Conservation (phyloP, 2,329 filamentous ascomycete species). For the Ascochyta fabae region DNA sequence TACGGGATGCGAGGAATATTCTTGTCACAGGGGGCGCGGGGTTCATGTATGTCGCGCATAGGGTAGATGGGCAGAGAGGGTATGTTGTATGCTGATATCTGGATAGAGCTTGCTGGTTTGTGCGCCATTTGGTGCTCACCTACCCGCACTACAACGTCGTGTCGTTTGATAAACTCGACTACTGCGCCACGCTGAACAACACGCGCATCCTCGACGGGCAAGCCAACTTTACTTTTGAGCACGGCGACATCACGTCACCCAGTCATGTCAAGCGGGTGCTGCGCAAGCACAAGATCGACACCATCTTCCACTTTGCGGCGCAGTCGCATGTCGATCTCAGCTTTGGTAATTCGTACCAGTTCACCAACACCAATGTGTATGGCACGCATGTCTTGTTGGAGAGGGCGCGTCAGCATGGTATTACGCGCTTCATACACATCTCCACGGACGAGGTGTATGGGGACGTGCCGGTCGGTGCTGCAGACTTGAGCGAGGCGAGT, state of each 20-base stretch:
- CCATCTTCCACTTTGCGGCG: conserved; percentile 84
- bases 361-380: conserved; percentile 82
- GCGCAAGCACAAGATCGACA: conserved; percentile 75
- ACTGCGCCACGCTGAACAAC: conserved; percentile 82
- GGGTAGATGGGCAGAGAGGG: conserved; percentile 3
- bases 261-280: conserved; percentile 74
- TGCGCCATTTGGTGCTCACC: conserved; percentile 76
- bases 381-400: conserved; percentile 85
- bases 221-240: conserved; percentile 78
- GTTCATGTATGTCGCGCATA: conserved; percentile 71
- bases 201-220: conserved; percentile 70
- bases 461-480: conserved; percentile 74
- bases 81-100: conserved; percentile 21
- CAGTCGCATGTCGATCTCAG: conserved; percentile 83
- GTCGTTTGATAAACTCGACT: conserved; percentile 85
- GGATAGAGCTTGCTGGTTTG: conserved; percentile 78
- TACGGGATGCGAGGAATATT: conserved; percentile 76
- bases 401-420: conserved; percentile 72
- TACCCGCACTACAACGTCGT: conserved; percentile 81
- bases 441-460: conserved; percentile 88
- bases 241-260: conserved; percentile 78
- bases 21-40: conserved; percentile 84
- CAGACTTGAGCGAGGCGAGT: conserved; percentile 75
- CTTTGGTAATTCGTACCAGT: conserved; percentile 82
- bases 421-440: conserved; percentile 79